Evolutionary conservation across 805 yeast genomes (phyloP).

Genomic region (Candida ficus): DNA sequence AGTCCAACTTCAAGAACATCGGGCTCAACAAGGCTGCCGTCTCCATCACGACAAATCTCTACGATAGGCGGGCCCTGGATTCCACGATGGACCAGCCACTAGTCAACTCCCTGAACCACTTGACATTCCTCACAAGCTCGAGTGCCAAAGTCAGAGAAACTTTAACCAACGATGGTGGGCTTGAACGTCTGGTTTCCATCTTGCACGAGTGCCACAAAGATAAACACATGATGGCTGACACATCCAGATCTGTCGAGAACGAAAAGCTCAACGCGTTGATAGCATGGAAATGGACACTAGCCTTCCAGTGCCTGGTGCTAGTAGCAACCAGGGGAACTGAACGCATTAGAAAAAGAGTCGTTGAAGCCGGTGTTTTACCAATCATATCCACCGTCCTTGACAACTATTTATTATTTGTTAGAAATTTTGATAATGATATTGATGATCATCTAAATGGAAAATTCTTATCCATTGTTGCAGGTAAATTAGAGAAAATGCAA

Average conservation of each 20-base stretch:
- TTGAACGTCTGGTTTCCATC: slow-evolving; percentile 82
- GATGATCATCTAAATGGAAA: slow-evolving; percentile 13
- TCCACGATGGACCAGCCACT: slow-evolving; percentile 85
- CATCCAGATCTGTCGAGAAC: slow-evolving; percentile 23
- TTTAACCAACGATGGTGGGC: slow-evolving; percentile 82
- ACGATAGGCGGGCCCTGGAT: slow-evolving; percentile 90
- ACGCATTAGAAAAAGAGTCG: slow-evolving; percentile 75
- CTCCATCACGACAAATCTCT: slow-evolving; percentile 79
- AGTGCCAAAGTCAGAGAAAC: slow-evolving; percentile 90
- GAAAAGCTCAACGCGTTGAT: slow-evolving; percentile 43
- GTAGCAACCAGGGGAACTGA: slow-evolving; percentile 94
- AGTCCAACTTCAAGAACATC: slow-evolving; percentile 77
- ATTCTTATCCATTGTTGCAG: slow-evolving; percentile 15
- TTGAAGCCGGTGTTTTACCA: slow-evolving; percentile 88
- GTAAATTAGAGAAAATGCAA: slow-evolving; percentile 6
- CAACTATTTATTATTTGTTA: slow-evolving; percentile 53
- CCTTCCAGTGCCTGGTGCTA: slow-evolving; percentile 86
- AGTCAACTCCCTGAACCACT: slow-evolving; percentile 85
- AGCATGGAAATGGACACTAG: slow-evolving; percentile 98
- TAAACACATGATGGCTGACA: neutral
- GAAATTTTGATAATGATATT: slow-evolving; percentile 28
- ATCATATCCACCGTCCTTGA: slow-evolving; percentile 88
- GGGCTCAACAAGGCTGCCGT: slow-evolving; percentile 86
- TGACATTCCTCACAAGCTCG: slow-evolving; percentile 81
- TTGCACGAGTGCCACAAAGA: slow-evolving; percentile 60